Evolutionary conservation across 2,329 filamentous ascomycete genomes (phyloP), one percentile per base, ranked within the genome.

Genomic region (Aspergillus amoenus): DNA sequence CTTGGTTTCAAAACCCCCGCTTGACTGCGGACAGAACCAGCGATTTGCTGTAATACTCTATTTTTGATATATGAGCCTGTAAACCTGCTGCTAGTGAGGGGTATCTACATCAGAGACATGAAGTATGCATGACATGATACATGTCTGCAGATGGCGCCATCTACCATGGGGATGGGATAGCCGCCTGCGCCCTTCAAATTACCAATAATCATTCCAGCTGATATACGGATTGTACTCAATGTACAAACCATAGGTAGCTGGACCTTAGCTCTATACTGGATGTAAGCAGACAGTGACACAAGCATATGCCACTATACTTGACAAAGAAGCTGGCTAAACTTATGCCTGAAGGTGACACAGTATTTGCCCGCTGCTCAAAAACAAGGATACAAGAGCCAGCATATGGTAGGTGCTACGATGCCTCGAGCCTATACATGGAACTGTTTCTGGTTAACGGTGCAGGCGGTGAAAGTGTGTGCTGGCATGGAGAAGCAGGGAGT

Each of bases 341-440:
- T 52, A 52, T 44, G 50, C 41, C 50, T 45, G 30, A 39, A 11
- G 7, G 50, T 52, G 41, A 17, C 41, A 52, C 50, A 45, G 13
- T 5, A 13, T n/a, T 49, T 39, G 21, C 27, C 41, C 27, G 50
- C 50, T 22, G 34, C 27, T 52, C 21, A 21, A 39, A 15, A 24
- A 24, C 45, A 13, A 15, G 30, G 13, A 12, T 37, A 27, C 24
- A 52, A 43, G 40, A 40, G 49, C 24, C 40, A 22, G 21, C 40
- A 5, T 27, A 18, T 17, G 27, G 41, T n/a, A 17, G 37, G 21
- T 50, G 34, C 37, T 48, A 39, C 30, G 43, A 30, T 18, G 13
- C 17, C 41, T 30, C 11, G 12, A 30, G 17, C 15, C 47, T 49
- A 50, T 41, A 50, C 41, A 50, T 50, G 39, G 45, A n/a, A 24